These are phyloP conservation scores for Pyracantha coccinea DNA, from an alignment of 331 rosid species.

Conservation along the genomic window DNA sequence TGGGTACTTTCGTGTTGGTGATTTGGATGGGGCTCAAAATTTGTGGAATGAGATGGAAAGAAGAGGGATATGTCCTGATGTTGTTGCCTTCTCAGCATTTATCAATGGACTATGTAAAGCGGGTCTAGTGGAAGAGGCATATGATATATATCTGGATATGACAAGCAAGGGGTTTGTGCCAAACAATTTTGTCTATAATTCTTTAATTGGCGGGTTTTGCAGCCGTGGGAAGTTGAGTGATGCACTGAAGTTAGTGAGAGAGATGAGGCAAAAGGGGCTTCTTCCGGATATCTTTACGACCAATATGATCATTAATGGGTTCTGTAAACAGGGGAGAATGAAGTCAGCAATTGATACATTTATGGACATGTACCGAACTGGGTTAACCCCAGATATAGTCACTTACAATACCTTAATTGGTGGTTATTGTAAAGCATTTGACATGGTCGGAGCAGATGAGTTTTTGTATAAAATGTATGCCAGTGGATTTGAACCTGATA, in stretches of 20 bases:
- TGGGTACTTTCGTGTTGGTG: slow-evolving; percentile 60
- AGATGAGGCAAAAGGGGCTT: slow-evolving; percentile 68
- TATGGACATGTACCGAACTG: slow-evolving; percentile 48
- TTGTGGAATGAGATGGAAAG: slow-evolving; percentile 80
- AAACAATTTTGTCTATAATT: slow-evolving; percentile 75
- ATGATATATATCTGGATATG: slow-evolving; percentile 50
- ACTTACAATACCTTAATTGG: slow-evolving; percentile 70
- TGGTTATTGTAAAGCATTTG: slow-evolving; percentile 75
- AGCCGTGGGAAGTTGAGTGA: slow-evolving; percentile 45
- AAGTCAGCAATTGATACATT: slow-evolving; percentile 51
- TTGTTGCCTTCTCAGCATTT: slow-evolving; percentile 67
- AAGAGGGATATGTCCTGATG: slow-evolving; percentile 66
- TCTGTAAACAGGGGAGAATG: slow-evolving; percentile 72
- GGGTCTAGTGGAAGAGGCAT: slow-evolving; percentile 64
- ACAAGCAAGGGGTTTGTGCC: slow-evolving; percentile 58
- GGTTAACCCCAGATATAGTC: slow-evolving; percentile 65
- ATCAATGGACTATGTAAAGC: slow-evolving; percentile 73
- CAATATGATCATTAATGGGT: slow-evolving; percentile 71
- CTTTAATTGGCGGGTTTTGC: slow-evolving; percentile 73
- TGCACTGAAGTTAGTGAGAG: slow-evolving; percentile 57
- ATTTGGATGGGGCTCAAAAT: slow-evolving; percentile 52
- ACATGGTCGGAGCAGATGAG: slow-evolving; percentile 62
- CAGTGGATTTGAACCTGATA: slow-evolving; percentile 67
- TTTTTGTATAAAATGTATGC: slow-evolving; percentile 44
- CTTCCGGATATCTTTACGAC: slow-evolving; percentile 65